These are phyloP conservation scores for Echites panduratus DNA, from an alignment of 257 asterid genomes.

Conservation along the genomic window DNA sequence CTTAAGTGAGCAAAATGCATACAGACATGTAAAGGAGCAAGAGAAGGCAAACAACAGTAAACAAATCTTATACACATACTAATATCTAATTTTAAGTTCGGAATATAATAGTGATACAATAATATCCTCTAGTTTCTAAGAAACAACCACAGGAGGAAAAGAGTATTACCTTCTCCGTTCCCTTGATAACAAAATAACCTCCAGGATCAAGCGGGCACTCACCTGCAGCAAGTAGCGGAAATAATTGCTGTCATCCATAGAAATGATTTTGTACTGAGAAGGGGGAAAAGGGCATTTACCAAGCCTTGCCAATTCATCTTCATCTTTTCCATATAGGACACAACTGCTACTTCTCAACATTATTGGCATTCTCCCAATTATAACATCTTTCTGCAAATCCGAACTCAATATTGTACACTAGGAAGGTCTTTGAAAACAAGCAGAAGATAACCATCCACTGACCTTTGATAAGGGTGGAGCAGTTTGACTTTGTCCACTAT, in stretches of 20 bases:
- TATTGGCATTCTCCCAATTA: slow-evolving; percentile 86
- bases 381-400: slow-evolving; percentile 33
- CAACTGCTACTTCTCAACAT: slow-evolving; percentile 80
- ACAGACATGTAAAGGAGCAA: neutral
- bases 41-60: neutral
- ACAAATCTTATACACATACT: neutral
- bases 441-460: neutral
- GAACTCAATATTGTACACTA: slow-evolving; percentile 8
- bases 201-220: slow-evolving; percentile 99
- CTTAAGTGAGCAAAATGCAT: neutral
- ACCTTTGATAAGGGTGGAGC: slow-evolving; percentile 13
- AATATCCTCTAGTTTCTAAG: neutral
- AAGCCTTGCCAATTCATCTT: slow-evolving; percentile 74
- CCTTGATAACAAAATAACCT: slow-evolving; percentile 86
- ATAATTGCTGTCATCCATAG: neutral
- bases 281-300: slow-evolving; percentile 28
- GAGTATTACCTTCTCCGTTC: slow-evolving; percentile 75
- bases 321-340: slow-evolving; percentile 72
- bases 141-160: slow-evolving; percentile 9
- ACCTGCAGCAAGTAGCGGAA: slow-evolving; percentile 31
- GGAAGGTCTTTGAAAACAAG: neutral
- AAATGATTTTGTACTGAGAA: neutral
- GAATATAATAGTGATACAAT: neutral
- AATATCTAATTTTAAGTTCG: neutral
- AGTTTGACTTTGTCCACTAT: slow-evolving; percentile 33